These are phyloP conservation scores for Colletotrichum sp. DNA, from an alignment of 2,329 filamentous ascomycete genomes.

Conservation along the genomic window DNA sequence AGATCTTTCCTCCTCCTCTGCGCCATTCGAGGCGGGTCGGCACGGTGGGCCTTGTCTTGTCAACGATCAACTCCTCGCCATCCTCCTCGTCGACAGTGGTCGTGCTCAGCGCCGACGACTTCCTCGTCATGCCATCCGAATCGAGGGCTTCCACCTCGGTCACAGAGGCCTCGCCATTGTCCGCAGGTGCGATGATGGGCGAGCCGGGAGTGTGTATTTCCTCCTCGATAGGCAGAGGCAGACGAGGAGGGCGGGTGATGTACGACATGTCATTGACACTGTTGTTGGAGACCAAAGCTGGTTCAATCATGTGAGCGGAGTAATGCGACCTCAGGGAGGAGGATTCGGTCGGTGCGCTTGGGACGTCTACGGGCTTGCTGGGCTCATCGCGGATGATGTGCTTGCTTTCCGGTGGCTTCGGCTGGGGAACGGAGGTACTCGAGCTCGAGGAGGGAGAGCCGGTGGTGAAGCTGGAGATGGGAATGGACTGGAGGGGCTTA, in stretches of 20 bases:
- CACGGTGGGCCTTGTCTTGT: conserved; percentile 78
- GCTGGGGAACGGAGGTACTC: conserved; percentile 20
- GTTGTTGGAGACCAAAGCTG: conserved; percentile 53
- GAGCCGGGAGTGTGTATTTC: conserved; percentile 89
- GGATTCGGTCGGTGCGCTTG: conserved; percentile 40
- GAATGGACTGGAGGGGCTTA: conserved; percentile 53
- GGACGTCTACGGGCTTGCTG: conserved; percentile 66
- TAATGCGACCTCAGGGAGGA: conserved; percentile 42
- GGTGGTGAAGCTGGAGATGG: conserved; percentile 54
- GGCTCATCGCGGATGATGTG: conserved; percentile 36
- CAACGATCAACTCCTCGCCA: conserved; percentile 76
- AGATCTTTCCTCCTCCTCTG: conserved; percentile 84
- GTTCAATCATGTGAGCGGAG: conserved; percentile 42
- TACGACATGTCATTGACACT: conserved; percentile 70
- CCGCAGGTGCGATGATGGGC: conserved; percentile 79
- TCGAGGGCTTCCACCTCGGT: conserved; percentile 60
- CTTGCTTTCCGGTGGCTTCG: conserved; percentile 28
- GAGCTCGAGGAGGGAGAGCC: conserved; percentile 41
- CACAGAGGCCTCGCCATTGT: conserved; percentile 62
- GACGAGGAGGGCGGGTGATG: conserved; percentile 76
- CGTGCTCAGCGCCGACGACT: conserved; percentile 65
- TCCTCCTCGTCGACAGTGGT: conserved; percentile 78
- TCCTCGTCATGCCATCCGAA: conserved; percentile 54
- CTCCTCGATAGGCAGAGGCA: conserved; percentile 93
- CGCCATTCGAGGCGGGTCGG: conserved; percentile 88